These are phyloP conservation scores for Purshia tridentata DNA, from an alignment of 306 rosid species.

Conservation along the genomic window DNA sequence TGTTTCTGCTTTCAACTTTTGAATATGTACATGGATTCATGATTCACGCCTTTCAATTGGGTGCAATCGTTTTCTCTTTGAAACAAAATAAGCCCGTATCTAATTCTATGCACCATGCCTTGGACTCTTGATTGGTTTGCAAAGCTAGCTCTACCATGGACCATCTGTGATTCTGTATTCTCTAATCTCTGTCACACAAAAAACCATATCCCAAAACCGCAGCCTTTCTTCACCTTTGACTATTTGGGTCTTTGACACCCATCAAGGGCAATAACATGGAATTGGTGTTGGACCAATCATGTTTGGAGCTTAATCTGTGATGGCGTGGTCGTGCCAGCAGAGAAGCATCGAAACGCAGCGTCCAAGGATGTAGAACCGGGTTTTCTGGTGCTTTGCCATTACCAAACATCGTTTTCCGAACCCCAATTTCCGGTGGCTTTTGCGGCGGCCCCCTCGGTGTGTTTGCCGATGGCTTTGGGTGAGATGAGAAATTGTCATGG, in stretches of 20 bases:
- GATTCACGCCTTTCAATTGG: background rate
- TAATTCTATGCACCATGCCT: background rate
- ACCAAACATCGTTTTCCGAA: slow-evolving; percentile 42
- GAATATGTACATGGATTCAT: background rate
- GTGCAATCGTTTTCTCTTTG: background rate
- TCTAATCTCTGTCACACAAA: background rate
- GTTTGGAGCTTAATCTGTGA: slow-evolving; percentile 29
- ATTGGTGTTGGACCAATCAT: background rate
- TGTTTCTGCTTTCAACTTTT: no score
- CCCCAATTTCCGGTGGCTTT: slow-evolving; percentile 28
- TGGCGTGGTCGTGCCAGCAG: slow-evolving; percentile 57
- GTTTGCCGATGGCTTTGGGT: background rate
- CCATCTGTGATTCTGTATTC: background rate
- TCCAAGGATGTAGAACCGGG: slow-evolving; percentile 54
- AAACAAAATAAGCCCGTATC: background rate
- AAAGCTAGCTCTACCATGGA: slow-evolving; percentile 1
- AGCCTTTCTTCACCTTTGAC: background rate
- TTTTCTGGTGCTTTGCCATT: slow-evolving; percentile 56
- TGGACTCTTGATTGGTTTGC: background rate
- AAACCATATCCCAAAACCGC: background rate
- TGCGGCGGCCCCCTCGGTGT: slow-evolving; percentile 6
- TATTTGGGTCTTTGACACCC: background rate
- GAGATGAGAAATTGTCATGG: slow-evolving; percentile 3
- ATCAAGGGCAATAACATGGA: no score
- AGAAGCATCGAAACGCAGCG: slow-evolving; percentile 62